These are phyloP conservation scores for Auxenochlorella protothecoides DNA, from an alignment of 139 green algal genomes.

Conservation along the genomic window DNA sequence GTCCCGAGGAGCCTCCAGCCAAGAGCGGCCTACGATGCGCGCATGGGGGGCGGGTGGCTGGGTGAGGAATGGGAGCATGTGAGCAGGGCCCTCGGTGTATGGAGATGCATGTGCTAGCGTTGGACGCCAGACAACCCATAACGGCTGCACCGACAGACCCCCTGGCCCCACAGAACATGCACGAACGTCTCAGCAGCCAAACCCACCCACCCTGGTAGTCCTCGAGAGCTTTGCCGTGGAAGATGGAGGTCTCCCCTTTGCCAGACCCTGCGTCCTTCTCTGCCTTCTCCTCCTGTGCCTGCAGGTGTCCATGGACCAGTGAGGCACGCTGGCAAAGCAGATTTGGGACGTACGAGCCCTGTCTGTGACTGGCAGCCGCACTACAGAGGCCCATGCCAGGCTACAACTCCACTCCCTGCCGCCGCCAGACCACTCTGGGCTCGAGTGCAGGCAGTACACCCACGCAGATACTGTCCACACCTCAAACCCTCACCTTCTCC, in stretches of 20 bases:
- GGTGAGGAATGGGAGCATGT: no score
- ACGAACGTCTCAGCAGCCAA: neutral
- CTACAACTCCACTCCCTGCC: no score
- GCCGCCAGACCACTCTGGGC: no score
- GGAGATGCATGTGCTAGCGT: neutral
- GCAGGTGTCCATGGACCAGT: neutral
- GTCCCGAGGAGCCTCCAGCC: conserved; percentile 58
- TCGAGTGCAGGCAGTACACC: no score
- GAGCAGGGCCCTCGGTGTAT: neutral
- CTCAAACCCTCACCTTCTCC: conserved; percentile 29
- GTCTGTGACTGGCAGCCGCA: no score
- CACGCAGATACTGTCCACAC: neutral
- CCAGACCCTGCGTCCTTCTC: conserved; percentile 42
- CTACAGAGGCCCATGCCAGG: no score
- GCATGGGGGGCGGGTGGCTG: neutral
- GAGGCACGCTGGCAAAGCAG: no score
- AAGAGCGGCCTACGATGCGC: conserved; percentile 35
- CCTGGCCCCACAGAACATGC: no score
- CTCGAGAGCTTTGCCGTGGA: conserved; percentile 62
- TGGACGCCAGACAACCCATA: no score
- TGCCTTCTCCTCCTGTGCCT: conserved; percentile 33
- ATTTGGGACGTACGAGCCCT: no score
- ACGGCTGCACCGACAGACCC: no score
- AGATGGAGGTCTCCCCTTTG: conserved; percentile 37
- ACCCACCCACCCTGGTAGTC: conserved; percentile 67